Evolutionary conservation across 805 yeast species (phyloP), one percentile per base, ranked within the genome.

Genomic region (Scheffersomyces lignosus): DNA sequence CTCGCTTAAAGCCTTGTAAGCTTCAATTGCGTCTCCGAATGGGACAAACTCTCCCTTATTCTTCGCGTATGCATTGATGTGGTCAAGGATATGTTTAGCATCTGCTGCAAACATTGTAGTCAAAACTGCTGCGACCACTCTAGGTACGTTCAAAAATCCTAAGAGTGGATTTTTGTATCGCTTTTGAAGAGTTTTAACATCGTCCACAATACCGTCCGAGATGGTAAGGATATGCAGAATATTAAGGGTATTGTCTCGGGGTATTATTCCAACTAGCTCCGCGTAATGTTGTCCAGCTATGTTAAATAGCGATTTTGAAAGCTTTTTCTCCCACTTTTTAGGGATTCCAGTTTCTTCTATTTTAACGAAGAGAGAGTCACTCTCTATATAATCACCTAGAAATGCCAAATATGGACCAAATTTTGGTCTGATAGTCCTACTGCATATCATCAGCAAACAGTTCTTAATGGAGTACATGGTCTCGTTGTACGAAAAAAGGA

Each of bases 101-200:
- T 81, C 87, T 3, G 71, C 66, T 1, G 75, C 74, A 48, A 78
- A 74, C 57, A 78, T 71, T 4, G 70, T 67, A 4, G 78, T 70
- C n/a, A 77, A 58, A 4, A 75, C 64, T 0, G 64, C 62, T 0
- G 77, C 80, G 18, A 72, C 66, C 1, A 74, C 73, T 22, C 62
- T 57, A 1, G 85, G 59, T 24, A 86, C 73, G 30, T 71, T 58
- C 3, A 85, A 56, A 39, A 66, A 66, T 15, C 80, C 88, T 29
- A 85, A 58, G n/a, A 86, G 58, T 0, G 87, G 83, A 28, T 61
- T 64, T 25, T 75, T 76, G 50, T 81, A 86, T 42, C 78, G 60
- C 41, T 77, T 81, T 44, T 81, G 86, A 18, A 83, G 54, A 14
- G 51, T 49, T 37, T 73, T 64, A 13, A 82, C 75, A 22, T 71